A percentile compares a stretch with the other conserved stretches of the same genome.
These are phyloP conservation scores for Leccinum laetum DNA, from an alignment of 1,284 basidiomycete species.

Conservation along the genomic window DNA sequence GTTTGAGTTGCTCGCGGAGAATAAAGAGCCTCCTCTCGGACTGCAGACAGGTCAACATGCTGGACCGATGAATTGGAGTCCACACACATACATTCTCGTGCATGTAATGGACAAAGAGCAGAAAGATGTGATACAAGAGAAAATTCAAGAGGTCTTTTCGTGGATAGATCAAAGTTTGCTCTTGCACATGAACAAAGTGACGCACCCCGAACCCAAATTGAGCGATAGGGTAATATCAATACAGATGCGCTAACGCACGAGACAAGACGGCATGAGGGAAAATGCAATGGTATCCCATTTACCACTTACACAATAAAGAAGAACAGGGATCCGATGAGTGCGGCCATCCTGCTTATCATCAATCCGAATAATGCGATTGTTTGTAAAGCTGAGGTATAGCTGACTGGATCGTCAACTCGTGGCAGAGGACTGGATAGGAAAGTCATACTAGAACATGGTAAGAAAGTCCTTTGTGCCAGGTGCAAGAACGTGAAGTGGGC, in stretches of 20 bases:
- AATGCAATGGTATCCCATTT: constrained; percentile 7
- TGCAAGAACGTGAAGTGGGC: constrained; percentile 27
- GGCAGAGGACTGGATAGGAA: constrained; percentile 8
- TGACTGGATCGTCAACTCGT: constrained; percentile 16
- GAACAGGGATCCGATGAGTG: constrained; percentile 54
- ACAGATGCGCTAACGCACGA: constrained; percentile 42
- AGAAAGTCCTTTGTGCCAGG: constrained; percentile 60
- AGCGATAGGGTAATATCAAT: constrained; percentile 53
- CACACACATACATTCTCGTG: constrained; percentile 42
- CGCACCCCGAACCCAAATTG: constrained; percentile 56
- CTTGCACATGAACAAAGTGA: constrained; percentile 12
- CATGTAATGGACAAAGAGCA: constrained; percentile 58
- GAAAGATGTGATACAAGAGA: constrained; percentile 58
- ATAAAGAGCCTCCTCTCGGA: constrained; percentile 61
- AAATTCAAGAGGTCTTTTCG: constrained; percentile 66
- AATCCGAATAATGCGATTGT: constrained; percentile 79
- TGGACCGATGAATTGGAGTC: background rate
- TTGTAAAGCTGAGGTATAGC: constrained; percentile 62
- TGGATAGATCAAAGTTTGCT: constrained; percentile 7
- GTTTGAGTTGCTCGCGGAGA: constrained; percentile 72
- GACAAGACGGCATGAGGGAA: background rate
- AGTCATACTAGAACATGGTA: constrained; percentile 63
- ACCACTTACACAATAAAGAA: constrained; percentile 60
- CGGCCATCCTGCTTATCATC: constrained; percentile 67
- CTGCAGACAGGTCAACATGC: constrained; percentile 25